phyloP scores from a whole-genome alignment of 2,329 filamentous ascomycete species.

The Diaporthe capsici region DNA sequence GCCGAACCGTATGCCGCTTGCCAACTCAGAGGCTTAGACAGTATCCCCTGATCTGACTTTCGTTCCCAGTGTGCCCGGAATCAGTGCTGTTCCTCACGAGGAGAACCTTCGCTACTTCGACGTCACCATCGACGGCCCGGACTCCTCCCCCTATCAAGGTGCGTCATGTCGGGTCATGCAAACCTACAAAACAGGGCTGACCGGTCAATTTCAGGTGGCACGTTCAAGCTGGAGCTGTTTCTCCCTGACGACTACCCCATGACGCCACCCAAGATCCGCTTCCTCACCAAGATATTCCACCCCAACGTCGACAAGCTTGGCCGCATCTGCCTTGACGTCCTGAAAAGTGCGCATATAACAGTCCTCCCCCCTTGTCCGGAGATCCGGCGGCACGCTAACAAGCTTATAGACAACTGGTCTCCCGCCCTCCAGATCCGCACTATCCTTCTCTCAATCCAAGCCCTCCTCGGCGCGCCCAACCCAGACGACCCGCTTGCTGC shows the following conservation, averaged over 20 bases:
- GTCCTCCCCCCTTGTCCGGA: neutral
- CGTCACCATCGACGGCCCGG: constrained; percentile 93
- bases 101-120: constrained; percentile 99
- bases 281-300: constrained; percentile 99
- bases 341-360: constrained; percentile 82
- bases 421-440: constrained; percentile 97
- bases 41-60: constrained; percentile 14
- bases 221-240: constrained; percentile 98
- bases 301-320: constrained; percentile 98
- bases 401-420: constrained; percentile 90
- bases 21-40: constrained; percentile 21
- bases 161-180: constrained; percentile 45
- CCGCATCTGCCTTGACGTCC: constrained; percentile 94
- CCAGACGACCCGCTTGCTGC: constrained; percentile 98
- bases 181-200: constrained; percentile 17
- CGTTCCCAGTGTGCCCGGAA: constrained; percentile 85
- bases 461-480: constrained; percentile 94
- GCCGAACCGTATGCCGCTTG: constrained; percentile 83
- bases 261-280: constrained; percentile 98
- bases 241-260: constrained; percentile 99
- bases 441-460: constrained; percentile 98
- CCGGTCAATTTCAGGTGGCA: constrained; percentile 68
- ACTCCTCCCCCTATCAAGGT: constrained; percentile 96
- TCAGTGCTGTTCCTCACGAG: constrained; percentile 94
- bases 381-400: neutral